These are phyloP conservation scores for Nepenthes gracilis DNA, from an alignment of 148 eudicot genomes.

Conservation along the genomic window DNA sequence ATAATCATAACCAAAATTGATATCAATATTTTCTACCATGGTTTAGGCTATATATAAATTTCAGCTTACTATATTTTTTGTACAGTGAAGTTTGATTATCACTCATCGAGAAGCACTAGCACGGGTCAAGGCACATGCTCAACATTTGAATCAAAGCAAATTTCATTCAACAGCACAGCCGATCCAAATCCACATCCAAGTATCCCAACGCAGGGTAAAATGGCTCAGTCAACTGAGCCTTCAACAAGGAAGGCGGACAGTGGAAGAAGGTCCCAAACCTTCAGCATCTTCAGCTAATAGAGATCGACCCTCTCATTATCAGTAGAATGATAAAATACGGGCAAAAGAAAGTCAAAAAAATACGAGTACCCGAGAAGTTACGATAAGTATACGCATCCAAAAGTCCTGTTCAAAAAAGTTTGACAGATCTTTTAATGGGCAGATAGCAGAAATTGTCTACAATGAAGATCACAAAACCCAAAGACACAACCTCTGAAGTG, in stretches of 20 bases:
- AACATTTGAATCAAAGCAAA: slow-evolving; percentile 18
- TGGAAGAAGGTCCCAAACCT: slow-evolving; percentile 25
- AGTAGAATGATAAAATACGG: slow-evolving; percentile 91
- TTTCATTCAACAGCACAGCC: slow-evolving; percentile 3
- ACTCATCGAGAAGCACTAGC: slow-evolving; percentile 29
- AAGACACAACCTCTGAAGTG: slow-evolving; percentile 53
- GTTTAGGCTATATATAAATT: not conserved
- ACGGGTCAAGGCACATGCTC: slow-evolving; percentile 21
- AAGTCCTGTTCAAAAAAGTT: slow-evolving; percentile 81
- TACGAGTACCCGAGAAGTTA: slow-evolving; percentile 86
- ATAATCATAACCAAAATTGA: not conserved
- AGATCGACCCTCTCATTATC: slow-evolving; percentile 58
- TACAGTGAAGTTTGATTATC: slow-evolving; percentile 31
- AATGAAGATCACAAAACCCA: slow-evolving; percentile 82
- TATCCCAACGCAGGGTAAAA: slow-evolving; percentile 13
- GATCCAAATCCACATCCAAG: slow-evolving; percentile 14
- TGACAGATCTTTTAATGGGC: slow-evolving; percentile 63
- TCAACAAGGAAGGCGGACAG: slow-evolving; percentile 14
- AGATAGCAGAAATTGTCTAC: slow-evolving; percentile 84
- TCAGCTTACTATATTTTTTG: not conserved
- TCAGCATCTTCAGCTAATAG: slow-evolving; percentile 12
- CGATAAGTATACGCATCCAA: slow-evolving; percentile 72
- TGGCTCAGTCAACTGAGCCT: slow-evolving; percentile 15
- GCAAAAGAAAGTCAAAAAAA: slow-evolving; percentile 95
- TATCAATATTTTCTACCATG: not conserved